Base-by-base conservation (phyloP, 139 green algal genomes). In the Pleodorina starrii region DNA sequence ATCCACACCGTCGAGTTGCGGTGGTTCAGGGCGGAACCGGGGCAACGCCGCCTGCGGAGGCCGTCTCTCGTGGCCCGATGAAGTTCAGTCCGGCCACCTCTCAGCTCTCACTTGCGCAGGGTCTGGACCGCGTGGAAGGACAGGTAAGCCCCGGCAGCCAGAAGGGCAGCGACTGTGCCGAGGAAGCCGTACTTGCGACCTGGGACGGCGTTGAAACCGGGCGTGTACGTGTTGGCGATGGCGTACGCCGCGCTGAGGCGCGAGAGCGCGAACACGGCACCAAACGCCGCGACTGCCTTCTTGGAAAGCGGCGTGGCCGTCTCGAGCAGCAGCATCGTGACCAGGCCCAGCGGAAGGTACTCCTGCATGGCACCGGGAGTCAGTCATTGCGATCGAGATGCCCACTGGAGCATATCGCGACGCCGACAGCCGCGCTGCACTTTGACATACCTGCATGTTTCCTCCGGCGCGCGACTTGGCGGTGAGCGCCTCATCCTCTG, bases 81-180 rank as follows among this genome's bases (percentile, higher is more conserved):
- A n/a, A n/a, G n/a, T n/a, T n/a, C n/a, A n/a, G n/a, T n/a, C n/a
- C n/a, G n/a, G n/a, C n/a, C n/a, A n/a, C n/a, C n/a, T n/a, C n/a
- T n/a, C n/a, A n/a, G n/a, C n/a, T n/a, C n/a, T 46, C 60, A 86
- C 80, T 86, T 86, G 59, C 80, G 38, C 29, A 86, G 80, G 32
- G 80, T 43, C 60, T 75, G 42, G 25, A 36, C 54, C 16, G 32
- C 80, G 11, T 59, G 4, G 40, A 46, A n/a, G 0, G 80, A 19
- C 4, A 86, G 25, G 80, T 86, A 86, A 2, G 57, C 25, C 17
- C 80, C 80, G 0, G 27, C 80, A 38, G 80, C 57, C 40, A 76
- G 57, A 43, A 86, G 59, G 4, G 2, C 19, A 17, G 40, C 57
- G 11, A 86, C n/a, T 44, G 80, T 86, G 12, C 50, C 9, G 10